phyloP scores from a whole-genome alignment of 2,329 filamentous ascomycete genomes.

The Pseudocercospora cruenta region DNA sequence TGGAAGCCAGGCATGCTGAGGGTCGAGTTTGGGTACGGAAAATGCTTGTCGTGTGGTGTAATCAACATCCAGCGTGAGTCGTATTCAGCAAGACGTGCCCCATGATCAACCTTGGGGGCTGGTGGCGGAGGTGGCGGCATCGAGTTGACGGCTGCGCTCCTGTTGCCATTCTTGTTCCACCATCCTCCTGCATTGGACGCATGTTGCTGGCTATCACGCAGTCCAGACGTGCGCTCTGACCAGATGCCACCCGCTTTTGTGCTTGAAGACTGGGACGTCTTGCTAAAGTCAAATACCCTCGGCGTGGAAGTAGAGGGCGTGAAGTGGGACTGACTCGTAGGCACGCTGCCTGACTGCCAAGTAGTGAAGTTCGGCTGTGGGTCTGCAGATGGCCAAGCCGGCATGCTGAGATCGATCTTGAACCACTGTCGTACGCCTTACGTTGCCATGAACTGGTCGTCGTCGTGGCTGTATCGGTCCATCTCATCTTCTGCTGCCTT shows the following conservation, averaged over 20 bases:
- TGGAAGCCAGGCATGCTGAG: not conserved
- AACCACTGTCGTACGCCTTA: not conserved
- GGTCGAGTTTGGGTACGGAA: not conserved
- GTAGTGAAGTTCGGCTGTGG: not conserved
- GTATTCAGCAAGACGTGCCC: not conserved
- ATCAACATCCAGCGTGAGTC: not conserved
- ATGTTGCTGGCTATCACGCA: not conserved
- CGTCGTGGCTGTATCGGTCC: not conserved
- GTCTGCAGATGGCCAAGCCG: not conserved
- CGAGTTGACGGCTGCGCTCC: too few species aligned
- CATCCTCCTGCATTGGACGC: not conserved
- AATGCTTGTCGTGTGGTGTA: not conserved
- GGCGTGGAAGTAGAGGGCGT: not conserved
- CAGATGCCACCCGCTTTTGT: not conserved
- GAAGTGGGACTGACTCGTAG: not conserved
- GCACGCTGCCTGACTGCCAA: not conserved
- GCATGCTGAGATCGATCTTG: not conserved
- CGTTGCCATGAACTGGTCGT: not conserved
- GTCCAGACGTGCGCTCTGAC: not conserved
- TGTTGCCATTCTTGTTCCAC: not conserved
- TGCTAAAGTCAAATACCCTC: not conserved
- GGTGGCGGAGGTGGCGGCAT: not conserved
- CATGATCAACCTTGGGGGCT: not conserved
- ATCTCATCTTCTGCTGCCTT: not conserved
- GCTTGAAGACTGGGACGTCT: not conserved